These are phyloP conservation scores for Alternaria ethzedia DNA, from an alignment of 2,329 filamentous ascomycete species.

Conservation along the genomic window DNA sequence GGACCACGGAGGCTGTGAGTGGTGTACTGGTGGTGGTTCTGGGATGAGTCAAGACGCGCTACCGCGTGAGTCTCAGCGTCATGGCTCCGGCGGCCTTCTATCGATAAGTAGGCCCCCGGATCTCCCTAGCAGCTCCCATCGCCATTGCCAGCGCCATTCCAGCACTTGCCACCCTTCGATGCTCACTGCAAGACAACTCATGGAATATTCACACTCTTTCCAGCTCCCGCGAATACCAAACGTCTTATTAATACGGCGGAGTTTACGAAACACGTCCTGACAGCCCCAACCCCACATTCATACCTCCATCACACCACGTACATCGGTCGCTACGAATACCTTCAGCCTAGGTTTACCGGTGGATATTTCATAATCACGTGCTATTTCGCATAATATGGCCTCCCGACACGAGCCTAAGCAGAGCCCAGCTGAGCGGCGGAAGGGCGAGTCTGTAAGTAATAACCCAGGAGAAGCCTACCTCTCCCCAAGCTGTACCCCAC, in stretches of 20 bases:
- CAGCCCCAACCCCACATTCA: constrained; percentile 9
- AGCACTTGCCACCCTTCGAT: constrained; percentile 35
- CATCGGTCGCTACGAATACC: not conserved
- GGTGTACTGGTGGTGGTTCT: not conserved
- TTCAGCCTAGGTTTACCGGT: not conserved
- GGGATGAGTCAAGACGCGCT: constrained; percentile 22
- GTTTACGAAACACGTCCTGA: constrained; percentile 28
- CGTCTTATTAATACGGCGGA: constrained; percentile 35
- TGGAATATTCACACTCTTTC: constrained; percentile 38
- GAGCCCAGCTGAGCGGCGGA: constrained; percentile 78
- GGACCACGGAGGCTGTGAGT: not conserved
- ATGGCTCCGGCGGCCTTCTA: constrained; percentile 13
- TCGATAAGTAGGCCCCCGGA: constrained; percentile 25
- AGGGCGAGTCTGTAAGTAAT: constrained; percentile 77
- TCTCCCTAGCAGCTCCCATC: constrained; percentile 10
- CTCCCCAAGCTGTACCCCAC: not conserved
- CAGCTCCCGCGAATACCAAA: constrained; percentile 29
- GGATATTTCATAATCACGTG: not conserved
- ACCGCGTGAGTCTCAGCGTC: constrained; percentile 12
- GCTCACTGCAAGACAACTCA: constrained; percentile 36
- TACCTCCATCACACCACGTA: constrained; percentile 14
- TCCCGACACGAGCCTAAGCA: constrained; percentile 59
- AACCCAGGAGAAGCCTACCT: not conserved
- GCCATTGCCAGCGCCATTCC: constrained; percentile 19
- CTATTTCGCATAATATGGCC: constrained; percentile 29